Percentiles rank a stretch among this genome's conserved stretches.
These are phyloP conservation scores for Suillus decipiens DNA, from an alignment of 768 basidiomycete genomes.

Conservation along the genomic window DNA sequence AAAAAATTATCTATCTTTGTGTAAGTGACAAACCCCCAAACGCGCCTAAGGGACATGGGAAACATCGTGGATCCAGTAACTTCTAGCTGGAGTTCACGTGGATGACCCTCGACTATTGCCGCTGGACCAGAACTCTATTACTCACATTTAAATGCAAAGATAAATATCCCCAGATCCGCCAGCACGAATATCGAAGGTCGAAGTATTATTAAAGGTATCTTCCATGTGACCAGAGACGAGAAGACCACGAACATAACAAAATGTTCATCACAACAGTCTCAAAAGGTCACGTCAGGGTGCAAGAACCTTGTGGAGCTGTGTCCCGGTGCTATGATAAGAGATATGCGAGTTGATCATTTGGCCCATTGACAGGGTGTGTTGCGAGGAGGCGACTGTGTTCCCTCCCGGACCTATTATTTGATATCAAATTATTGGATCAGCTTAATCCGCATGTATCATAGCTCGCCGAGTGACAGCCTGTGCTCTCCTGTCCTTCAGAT, in stretches of 20 bases:
- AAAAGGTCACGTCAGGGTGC: neutral
- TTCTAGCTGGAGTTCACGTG: conserved; percentile 17
- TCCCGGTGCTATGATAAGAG: conserved; percentile 7
- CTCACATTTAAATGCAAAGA: conserved; percentile 19
- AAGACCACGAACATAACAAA: neutral
- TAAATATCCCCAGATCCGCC: conserved; percentile 7
- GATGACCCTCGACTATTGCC: conserved; percentile 17
- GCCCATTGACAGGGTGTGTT: conserved; percentile 4
- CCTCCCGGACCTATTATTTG: neutral
- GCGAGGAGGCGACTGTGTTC: neutral
- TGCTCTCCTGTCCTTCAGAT: conserved; percentile 6
- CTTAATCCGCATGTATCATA: conserved; percentile 14
- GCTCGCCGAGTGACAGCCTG: conserved; percentile 5
- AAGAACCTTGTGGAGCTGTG: neutral
- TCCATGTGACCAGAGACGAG: conserved; percentile 13
- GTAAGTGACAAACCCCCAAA: neutral
- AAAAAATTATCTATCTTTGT: conserved; percentile 2
- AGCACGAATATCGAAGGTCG: neutral
- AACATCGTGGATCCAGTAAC: neutral
- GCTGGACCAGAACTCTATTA: conserved; percentile 20
- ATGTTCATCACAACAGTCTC: neutral
- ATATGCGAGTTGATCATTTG: neutral
- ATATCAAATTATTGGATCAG: conserved; percentile 5
- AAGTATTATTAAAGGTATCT: conserved; percentile 3
- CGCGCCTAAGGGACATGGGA: conserved; percentile 7